Base-by-base conservation (phyloP, 306 rosid species). In the Potentilla sterilis region DNA sequence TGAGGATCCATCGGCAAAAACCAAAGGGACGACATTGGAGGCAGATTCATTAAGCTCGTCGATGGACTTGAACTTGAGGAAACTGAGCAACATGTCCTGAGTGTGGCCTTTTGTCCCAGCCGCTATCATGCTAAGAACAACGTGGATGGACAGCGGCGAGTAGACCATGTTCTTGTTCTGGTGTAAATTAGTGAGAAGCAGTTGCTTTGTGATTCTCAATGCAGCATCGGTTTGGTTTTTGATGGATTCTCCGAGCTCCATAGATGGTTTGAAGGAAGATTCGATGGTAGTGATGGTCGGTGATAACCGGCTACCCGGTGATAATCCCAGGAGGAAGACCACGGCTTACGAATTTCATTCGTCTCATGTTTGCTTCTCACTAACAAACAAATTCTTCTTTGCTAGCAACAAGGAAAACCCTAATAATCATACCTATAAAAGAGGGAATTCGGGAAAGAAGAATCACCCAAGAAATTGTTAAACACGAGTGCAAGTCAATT, bases 101-200 rank as follows among this genome's bases (percentile, higher is more conserved):
- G 10, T 40, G n/a, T 58, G 65, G 7, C 73, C 73, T 21, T 34
- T 76, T 34, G 79, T 49, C 19, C 79, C 67, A 21, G 73, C 73
- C 7, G 66, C 65, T 11, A 76, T n/a, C 24, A 76, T 6, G 37
- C 79, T 66, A 11, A 76, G 52, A 15, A 67, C 32, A 2, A 67
- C 3, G 32, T 76, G 79, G 18, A 66, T 10, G 10, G 79, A 66
- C 47, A 76, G 58, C 14, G 79, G 67, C 9, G 73, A 76, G 65
- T 14, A 52, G 16, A 76, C 28, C 22, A 66, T 11, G 52, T 76
- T 76, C 19, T n/a, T 51, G 21, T 59, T 43, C 46, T 72, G 16
- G 34, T 28, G 24, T 55, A 37, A 13, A 19, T 28, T 28, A 28
- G 7, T 40, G n/a, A 34, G n/a, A 34, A 72, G 62, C 48, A 65